Conservation (phyloP, 768 basidiomycete species). For the Auriscalpium orientale region DNA sequence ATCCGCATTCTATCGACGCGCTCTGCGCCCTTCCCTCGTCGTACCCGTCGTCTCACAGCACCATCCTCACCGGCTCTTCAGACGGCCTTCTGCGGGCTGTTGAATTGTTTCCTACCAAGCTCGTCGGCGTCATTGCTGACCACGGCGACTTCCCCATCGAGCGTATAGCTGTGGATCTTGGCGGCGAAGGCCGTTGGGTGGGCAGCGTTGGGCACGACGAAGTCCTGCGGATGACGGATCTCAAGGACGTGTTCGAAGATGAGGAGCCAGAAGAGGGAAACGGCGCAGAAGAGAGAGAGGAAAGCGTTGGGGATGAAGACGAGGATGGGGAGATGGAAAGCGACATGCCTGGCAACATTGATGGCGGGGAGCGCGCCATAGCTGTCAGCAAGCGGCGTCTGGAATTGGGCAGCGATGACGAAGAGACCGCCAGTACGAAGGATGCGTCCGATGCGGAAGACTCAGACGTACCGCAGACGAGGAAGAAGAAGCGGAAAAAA, state of each 20-base stretch:
- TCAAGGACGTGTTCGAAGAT: constrained; percentile 67
- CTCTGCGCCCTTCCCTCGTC: constrained; percentile 64
- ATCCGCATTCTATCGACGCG: constrained; percentile 87
- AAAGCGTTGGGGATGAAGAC: constrained; percentile 19
- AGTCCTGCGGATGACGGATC: constrained; percentile 73
- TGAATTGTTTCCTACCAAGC: constrained; percentile 80
- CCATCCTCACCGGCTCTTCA: constrained; percentile 82
- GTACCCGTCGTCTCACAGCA: constrained; percentile 57
- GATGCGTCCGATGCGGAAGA: constrained; percentile 18
- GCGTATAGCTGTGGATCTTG: constrained; percentile 61
- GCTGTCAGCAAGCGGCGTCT: constrained; percentile 8
- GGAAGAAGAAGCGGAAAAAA: constrained; percentile 52
- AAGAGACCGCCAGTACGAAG: constrained; percentile 8
- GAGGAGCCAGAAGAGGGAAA: constrained; percentile 32
- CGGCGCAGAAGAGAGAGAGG: constrained; percentile 29
- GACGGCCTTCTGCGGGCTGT: constrained; percentile 87
- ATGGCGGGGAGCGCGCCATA: constrained; percentile 7
- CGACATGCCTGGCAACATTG: constrained; percentile 20
- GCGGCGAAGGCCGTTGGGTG: constrained; percentile 69
- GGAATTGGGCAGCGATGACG: constrained; percentile 13
- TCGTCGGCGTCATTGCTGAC: constrained; percentile 84
- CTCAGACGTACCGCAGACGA: constrained; percentile 25
- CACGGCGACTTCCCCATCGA: constrained; percentile 93
- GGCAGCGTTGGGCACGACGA: constrained; percentile 92
- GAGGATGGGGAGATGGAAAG: constrained; percentile 11